phyloP scores from a whole-genome alignment of 2,329 filamentous ascomycete species.

The Arthroderma sp. region DNA sequence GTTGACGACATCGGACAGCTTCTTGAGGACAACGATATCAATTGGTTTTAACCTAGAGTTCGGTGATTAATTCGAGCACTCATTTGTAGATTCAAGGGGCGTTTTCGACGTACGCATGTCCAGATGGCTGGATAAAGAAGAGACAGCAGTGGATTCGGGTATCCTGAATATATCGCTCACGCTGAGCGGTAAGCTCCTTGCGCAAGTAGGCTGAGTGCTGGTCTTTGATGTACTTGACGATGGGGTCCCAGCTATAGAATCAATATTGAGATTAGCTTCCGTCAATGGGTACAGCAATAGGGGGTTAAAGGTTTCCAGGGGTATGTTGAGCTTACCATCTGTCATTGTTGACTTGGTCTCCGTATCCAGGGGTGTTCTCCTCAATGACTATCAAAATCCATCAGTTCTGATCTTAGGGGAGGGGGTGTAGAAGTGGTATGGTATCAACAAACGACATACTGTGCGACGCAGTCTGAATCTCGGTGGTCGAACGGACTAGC shows the following conservation, averaged over 20 bases:
- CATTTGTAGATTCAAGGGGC: not conserved
- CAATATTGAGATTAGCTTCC: not conserved
- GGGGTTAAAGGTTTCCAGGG: not conserved
- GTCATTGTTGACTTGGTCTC: slow-evolving; percentile 98
- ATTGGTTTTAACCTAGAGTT: slow-evolving; percentile 69
- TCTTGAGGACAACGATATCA: slow-evolving; percentile 98
- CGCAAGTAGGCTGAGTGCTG: slow-evolving; percentile 98
- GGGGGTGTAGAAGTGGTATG: not conserved
- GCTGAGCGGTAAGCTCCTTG: slow-evolving; percentile 98
- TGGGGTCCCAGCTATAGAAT: slow-evolving; percentile 71
- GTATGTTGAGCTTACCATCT: slow-evolving; percentile 50
- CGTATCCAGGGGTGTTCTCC: slow-evolving; percentile 98
- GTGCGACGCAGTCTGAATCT: slow-evolving; percentile 96
- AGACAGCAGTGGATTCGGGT: slow-evolving; percentile 98
- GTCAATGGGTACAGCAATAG: not conserved
- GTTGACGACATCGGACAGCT: slow-evolving; percentile 97
- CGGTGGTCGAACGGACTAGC: slow-evolving; percentile 85
- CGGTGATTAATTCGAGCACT: slow-evolving; percentile 6
- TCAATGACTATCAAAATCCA: slow-evolving; percentile 56
- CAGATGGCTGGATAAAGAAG: slow-evolving; percentile 98
- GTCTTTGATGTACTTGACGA: slow-evolving; percentile 99
- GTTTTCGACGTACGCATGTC: slow-evolving; percentile 54
- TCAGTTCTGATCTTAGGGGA: not conserved
- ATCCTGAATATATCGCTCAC: slow-evolving; percentile 98
- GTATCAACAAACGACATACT: slow-evolving; percentile 34